A percentile compares a stretch with the other conserved stretches of the same genome.
phyloP scores from a whole-genome alignment of 352 stramenopile species.

The Pythium biforme region DNA sequence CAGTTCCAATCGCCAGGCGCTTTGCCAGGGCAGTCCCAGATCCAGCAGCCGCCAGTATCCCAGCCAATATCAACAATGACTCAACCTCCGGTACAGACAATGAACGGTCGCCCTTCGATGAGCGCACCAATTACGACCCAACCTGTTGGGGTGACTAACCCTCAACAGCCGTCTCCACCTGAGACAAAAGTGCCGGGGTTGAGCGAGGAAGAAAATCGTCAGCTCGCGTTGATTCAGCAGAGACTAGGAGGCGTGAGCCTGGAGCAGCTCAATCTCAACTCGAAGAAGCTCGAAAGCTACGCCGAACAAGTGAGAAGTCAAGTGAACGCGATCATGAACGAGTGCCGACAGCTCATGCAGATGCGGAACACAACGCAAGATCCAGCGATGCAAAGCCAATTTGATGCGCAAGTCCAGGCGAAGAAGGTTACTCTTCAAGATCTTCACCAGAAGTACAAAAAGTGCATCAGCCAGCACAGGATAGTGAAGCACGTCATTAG shows the following conservation, averaged over 20 bases:
- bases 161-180: neutral
- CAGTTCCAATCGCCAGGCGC: constrained; percentile 3
- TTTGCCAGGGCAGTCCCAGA: neutral
- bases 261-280: constrained; percentile 76
- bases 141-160: neutral
- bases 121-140: neutral
- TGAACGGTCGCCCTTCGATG: constrained; percentile 16
- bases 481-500: constrained; percentile 85
- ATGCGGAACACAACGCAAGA: constrained; percentile 75
- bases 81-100: constrained; percentile 25
- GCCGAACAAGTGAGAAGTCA: constrained; percentile 75
- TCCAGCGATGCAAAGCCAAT: constrained; percentile 48
- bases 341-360: constrained; percentile 77
- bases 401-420: constrained; percentile 69
- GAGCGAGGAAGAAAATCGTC: constrained; percentile 64
- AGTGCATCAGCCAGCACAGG: constrained; percentile 71
- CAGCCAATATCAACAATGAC: neutral
- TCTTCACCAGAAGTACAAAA: constrained; percentile 78
- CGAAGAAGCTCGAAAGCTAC: constrained; percentile 79
- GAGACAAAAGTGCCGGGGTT: constrained; percentile 38
- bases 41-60: constrained; percentile 1
- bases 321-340: constrained; percentile 83
- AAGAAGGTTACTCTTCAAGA: constrained; percentile 72
- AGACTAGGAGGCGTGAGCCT: constrained; percentile 64
- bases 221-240: constrained; percentile 72